phyloP scores from a whole-genome alignment of 371 early-diverging fungal species.

The Gilbertella persicaria region DNA sequence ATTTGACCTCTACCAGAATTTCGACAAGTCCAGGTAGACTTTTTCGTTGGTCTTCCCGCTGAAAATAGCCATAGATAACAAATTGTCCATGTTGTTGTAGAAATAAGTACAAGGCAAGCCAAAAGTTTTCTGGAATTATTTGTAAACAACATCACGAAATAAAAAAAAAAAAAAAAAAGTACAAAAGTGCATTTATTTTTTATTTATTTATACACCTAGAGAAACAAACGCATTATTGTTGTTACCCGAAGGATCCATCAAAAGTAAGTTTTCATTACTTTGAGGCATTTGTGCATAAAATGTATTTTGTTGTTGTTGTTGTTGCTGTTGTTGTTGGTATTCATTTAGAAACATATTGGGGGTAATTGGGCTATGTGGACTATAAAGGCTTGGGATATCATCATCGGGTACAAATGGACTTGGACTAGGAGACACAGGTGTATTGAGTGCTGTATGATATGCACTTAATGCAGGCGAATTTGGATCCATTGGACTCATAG shows the following conservation, averaged over 20 bases:
- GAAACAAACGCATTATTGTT: no score
- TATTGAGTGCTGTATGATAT: constrained; percentile 37
- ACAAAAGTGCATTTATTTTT: no score
- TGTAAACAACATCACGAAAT: no score
- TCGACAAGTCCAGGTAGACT: constrained; percentile 27
- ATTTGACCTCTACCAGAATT: constrained; percentile 20
- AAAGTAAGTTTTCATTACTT: no score
- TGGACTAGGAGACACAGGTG: constrained; percentile 31
- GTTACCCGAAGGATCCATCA: constrained; percentile 3
- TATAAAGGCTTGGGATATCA: constrained; percentile 27
- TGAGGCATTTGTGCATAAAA: no score
- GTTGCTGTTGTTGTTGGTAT: constrained; percentile 1
- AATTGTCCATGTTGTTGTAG: no score
- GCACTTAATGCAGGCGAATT: constrained; percentile 30
- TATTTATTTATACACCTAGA: no score
- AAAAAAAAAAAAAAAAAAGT: no score
- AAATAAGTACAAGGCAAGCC: no score
- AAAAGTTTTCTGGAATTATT: no score
- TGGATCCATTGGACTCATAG: constrained; percentile 7
- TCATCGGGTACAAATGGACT: constrained; percentile 33
- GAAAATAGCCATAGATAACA: constrained; percentile 6
- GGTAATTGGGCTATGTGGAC: constrained; percentile 23
- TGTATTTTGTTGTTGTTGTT: no score
- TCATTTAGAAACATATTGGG: no score
- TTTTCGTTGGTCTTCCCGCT: neutral